Conservation (phyloP, 495 filamentous ascomycete genomes). For the Rhizodiscina lignyota region DNA sequence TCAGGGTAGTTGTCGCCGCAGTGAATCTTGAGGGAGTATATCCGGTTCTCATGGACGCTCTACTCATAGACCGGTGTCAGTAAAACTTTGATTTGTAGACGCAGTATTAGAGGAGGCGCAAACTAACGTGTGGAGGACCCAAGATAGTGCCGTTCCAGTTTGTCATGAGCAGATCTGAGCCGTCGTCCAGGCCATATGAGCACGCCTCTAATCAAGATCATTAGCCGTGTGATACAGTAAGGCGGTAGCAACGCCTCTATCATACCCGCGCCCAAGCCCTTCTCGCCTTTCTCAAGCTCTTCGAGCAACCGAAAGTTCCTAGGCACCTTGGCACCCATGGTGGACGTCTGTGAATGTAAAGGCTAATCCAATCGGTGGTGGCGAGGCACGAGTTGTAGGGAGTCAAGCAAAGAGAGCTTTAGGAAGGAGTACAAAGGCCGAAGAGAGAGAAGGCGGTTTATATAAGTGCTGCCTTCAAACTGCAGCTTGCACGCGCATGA, state of each 20-base stretch:
- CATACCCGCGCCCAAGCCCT: constrained; percentile 81
- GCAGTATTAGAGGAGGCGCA: neutral
- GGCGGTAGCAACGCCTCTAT: neutral
- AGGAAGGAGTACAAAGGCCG: too few relatives aligned
- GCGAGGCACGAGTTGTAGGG: too few relatives aligned
- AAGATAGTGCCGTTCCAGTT: constrained; percentile 98
- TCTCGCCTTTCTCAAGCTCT: constrained; percentile 97
- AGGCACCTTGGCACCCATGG: constrained; percentile 71
- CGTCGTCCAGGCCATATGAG: constrained; percentile 89
- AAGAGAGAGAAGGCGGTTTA: too few relatives aligned
- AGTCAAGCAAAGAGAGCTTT: too few relatives aligned
- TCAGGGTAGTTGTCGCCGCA: constrained; percentile 85
- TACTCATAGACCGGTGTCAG: constrained; percentile 25
- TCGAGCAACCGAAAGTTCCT: constrained; percentile 92
- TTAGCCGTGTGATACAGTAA: neutral
- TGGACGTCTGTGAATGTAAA: too few relatives aligned
- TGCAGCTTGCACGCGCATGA: too few relatives aligned
- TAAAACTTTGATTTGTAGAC: too few relatives aligned
- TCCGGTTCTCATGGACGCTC: constrained; percentile 95
- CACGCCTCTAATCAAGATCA: constrained; percentile 55
- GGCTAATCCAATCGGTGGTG: too few relatives aligned
- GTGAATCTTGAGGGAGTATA: constrained; percentile 95
- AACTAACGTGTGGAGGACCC: constrained; percentile 81
- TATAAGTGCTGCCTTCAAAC: too few relatives aligned
- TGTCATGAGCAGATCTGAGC: constrained; percentile 90